A percentile compares a stretch with the other conserved stretches of the same genome.
phyloP scores from a whole-genome alignment of 2,329 filamentous ascomycete genomes.

The Lachnellula occidentalis region DNA sequence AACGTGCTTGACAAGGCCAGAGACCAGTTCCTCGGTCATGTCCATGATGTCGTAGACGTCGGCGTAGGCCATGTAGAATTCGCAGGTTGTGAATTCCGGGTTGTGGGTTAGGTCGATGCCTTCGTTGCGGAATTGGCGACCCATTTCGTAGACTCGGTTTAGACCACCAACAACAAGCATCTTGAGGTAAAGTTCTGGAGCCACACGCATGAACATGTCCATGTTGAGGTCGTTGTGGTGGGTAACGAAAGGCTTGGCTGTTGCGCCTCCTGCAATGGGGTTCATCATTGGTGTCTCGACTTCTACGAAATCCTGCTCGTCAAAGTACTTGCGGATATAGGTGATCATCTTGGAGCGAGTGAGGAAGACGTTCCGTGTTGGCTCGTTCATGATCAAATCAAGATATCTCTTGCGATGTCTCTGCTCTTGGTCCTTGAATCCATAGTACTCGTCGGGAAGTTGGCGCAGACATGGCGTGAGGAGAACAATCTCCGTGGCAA shows the following conservation, averaged over 20 bases:
- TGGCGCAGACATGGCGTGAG: conserved; percentile 88
- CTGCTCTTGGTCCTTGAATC: conserved; percentile 92
- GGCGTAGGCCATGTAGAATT: conserved; percentile 94
- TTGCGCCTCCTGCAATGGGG: conserved; percentile 89
- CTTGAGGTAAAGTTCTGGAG: conserved; percentile 95
- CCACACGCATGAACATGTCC: conserved; percentile 91
- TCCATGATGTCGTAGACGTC: conserved; percentile 90
- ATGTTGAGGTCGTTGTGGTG: conserved; percentile 95
- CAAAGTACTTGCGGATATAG: conserved; percentile 83
- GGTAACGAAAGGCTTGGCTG: conserved; percentile 89
- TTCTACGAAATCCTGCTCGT: conserved; percentile 82
- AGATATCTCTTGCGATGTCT: conserved; percentile 90
- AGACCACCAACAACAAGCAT: conserved; percentile 89
- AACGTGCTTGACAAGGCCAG: conserved; percentile 79
- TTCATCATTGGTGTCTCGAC: conserved; percentile 99
- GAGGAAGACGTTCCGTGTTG: conserved; percentile 74
- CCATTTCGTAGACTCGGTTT: conserved; percentile 92
- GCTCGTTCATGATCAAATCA: conserved; percentile 91
- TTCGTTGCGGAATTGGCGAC: conserved; percentile 93
- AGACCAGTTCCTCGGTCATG: conserved; percentile 89
- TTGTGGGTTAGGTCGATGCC: conserved; percentile 92
- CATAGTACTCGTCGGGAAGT: conserved; percentile 84
- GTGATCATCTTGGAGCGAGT: conserved; percentile 82
- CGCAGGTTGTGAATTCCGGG: conserved; percentile 94
- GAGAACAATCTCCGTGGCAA: conserved; percentile 78